Evolutionary conservation across 1,284 basidiomycete genomes (phyloP).

Genomic region (Kalmanozyma brasiliensis): DNA sequence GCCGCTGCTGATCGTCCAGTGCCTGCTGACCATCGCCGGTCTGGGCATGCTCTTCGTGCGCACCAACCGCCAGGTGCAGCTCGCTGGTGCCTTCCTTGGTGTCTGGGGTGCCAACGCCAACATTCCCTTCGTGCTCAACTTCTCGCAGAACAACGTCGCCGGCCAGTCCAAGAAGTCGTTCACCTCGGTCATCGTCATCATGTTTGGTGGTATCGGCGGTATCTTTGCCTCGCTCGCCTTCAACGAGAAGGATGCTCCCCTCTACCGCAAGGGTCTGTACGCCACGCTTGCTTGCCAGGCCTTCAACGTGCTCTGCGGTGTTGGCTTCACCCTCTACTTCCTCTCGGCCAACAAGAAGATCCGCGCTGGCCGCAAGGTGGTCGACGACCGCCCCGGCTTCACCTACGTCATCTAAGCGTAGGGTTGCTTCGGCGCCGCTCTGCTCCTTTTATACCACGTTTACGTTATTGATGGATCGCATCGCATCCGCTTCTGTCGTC

Average conservation of each 20-base stretch:
- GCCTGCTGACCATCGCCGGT: slow-evolving; percentile 67
- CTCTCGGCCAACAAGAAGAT: slow-evolving; percentile 52
- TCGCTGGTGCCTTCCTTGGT: slow-evolving; percentile 68
- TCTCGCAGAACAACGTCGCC: slow-evolving; percentile 68
- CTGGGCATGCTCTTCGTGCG: slow-evolving; percentile 66
- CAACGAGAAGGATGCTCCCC: slow-evolving; percentile 61
- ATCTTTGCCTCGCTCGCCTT: slow-evolving; percentile 68
- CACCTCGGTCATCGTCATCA: slow-evolving; percentile 68
- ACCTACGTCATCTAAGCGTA: slow-evolving; percentile 50
- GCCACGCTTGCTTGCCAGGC: slow-evolving; percentile 51
- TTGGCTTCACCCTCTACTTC: slow-evolving; percentile 52
- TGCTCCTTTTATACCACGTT: no score
- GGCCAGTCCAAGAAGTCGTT: slow-evolving; percentile 69
- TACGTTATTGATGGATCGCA: no score
- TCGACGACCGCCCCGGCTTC: slow-evolving; percentile 53
- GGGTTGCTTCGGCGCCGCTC: no score
- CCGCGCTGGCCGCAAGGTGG: slow-evolving; percentile 46
- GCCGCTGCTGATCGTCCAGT: slow-evolving; percentile 66
- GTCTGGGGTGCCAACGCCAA: slow-evolving; percentile 67
- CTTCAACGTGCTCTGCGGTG: slow-evolving; percentile 49
- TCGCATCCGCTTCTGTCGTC: no score
- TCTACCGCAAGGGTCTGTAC: slow-evolving; percentile 58
- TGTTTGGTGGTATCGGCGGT: slow-evolving; percentile 70
- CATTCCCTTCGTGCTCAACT: slow-evolving; percentile 58
- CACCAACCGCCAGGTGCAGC: slow-evolving; percentile 42